phyloP scores from a whole-genome alignment of 2,329 filamentous ascomycete species.

The Dothidotthia symphoricarpi region DNA sequence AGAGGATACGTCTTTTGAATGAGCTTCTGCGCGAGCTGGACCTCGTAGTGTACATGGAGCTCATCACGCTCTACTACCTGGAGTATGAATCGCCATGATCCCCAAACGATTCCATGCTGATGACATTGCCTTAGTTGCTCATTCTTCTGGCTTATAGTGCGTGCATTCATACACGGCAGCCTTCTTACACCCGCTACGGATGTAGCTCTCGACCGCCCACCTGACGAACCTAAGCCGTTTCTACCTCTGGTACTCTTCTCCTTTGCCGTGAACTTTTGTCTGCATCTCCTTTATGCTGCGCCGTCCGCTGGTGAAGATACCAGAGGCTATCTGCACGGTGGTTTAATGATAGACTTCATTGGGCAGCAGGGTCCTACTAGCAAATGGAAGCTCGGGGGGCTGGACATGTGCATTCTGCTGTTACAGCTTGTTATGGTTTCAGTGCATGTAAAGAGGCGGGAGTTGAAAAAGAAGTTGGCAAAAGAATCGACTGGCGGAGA shows the following conservation, averaged over 20 bases:
- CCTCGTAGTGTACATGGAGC: conserved; percentile 59
- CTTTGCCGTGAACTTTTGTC: conserved; percentile 57
- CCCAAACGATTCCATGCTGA: conserved; percentile 11
- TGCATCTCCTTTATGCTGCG: conserved; percentile 48
- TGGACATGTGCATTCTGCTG: conserved; percentile 55
- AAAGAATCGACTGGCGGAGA: conserved; percentile 25
- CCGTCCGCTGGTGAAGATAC: conserved; percentile 50
- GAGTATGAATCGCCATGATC: conserved; percentile 50
- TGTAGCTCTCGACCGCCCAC: conserved; percentile 46
- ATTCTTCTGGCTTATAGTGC: conserved; percentile 56
- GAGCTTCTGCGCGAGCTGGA: conserved; percentile 59
- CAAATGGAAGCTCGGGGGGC: conserved; percentile 51
- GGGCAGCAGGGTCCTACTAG: conserved; percentile 59
- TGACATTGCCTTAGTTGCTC: conserved; percentile 50
- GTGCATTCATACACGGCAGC: conserved; percentile 56
- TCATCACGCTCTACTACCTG: conserved; percentile 62
- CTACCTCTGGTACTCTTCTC: conserved; percentile 54
- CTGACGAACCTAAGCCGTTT: conserved; percentile 53
- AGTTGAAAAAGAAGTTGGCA: conserved; percentile 43
- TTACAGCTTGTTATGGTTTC: conserved; percentile 60
- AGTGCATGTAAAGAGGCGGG: conserved; percentile 53
- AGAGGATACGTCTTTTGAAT: conserved; percentile 48
- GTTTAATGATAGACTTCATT: conserved; percentile 64
- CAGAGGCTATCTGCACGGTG: conserved; percentile 59
- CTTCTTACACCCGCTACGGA: conserved; percentile 60